Evolutionary conservation across 305 asterid species (phyloP).

Genomic region (Fraxinus angustifolia): DNA sequence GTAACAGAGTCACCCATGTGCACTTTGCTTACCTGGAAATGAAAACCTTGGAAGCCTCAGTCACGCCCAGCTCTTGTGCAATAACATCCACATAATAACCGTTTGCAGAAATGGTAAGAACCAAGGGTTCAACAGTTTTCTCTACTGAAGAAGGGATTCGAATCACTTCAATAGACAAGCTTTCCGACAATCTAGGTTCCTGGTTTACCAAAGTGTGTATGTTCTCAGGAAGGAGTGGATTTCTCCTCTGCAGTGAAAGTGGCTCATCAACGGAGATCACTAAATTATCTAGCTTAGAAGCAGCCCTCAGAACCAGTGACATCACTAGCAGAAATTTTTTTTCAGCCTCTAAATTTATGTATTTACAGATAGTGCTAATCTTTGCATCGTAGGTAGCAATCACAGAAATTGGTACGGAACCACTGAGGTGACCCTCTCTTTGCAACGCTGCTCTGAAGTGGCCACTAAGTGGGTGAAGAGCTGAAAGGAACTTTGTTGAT

Average conservation of each 20-base stretch:
- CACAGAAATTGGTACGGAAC: slow-evolving; percentile 70
- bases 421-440: slow-evolving; percentile 54
- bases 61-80: slow-evolving; percentile 53
- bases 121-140: slow-evolving; percentile 46
- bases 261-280: slow-evolving; percentile 41
- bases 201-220: slow-evolving; percentile 38
- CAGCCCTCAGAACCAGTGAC: slow-evolving; percentile 59
- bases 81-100: slow-evolving; percentile 82
- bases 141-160: slow-evolving; percentile 56
- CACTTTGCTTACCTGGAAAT: slow-evolving; percentile 63
- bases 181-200: slow-evolving; percentile 38
- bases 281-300: slow-evolving; percentile 47
- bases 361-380: slow-evolving; percentile 62
- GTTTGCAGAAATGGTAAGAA: slow-evolving; percentile 41
- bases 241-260: slow-evolving; percentile 58
- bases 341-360: slow-evolving; percentile 58
- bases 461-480: slow-evolving; percentile 74
- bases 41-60: slow-evolving; percentile 65
- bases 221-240: slow-evolving; percentile 44
- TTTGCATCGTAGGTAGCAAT: slow-evolving; percentile 66
- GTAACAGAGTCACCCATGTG: neutral
- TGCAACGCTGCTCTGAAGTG: slow-evolving; percentile 81
- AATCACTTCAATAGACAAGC: slow-evolving; percentile 49
- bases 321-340: slow-evolving; percentile 45
- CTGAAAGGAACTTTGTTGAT: slow-evolving; percentile 62